A percentile compares a stretch with the other conserved stretches of the same genome.
Evolutionary conservation across 2,329 filamentous ascomycete species (phyloP).

Genomic region (Parastagonospora avenae): DNA sequence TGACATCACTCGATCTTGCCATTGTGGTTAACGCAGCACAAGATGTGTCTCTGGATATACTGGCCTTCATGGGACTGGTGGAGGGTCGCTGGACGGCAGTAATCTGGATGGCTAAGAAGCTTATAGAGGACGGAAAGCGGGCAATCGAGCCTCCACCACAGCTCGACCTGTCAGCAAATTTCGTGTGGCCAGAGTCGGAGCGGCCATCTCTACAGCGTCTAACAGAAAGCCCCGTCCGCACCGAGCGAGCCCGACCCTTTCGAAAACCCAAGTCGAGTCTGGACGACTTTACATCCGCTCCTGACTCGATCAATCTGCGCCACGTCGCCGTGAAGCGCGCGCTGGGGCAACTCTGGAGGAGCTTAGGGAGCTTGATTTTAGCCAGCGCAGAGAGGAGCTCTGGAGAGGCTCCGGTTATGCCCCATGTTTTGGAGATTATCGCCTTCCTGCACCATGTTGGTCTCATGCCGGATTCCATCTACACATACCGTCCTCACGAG

Average conservation of each 20-base stretch:
- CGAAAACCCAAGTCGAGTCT: constrained; percentile 22
- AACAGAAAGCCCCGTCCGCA: constrained; percentile 29
- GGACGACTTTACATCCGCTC: constrained; percentile 31
- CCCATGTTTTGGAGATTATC: constrained; percentile 54
- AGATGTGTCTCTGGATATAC: constrained; percentile 43
- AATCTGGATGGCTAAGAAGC: constrained; percentile 53
- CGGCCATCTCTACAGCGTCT: constrained; percentile 24
- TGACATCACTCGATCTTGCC: constrained; percentile 35
- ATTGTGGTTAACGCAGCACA: constrained; percentile 33
- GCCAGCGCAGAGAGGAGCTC: constrained; percentile 31
- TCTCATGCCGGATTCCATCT: constrained; percentile 54
- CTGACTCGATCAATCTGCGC: constrained; percentile 28
- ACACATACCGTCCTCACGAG: constrained; percentile 44
- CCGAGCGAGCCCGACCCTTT: constrained; percentile 18
- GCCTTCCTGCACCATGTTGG: constrained; percentile 55
- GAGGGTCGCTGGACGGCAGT: constrained; percentile 51
- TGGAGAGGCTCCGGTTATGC: constrained; percentile 41
- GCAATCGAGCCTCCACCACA: constrained; percentile 11
- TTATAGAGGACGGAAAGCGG: constrained; percentile 42
- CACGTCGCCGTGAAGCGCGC: constrained; percentile 39
- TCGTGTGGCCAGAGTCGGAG: constrained; percentile 21
- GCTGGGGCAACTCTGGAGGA: constrained; percentile 54
- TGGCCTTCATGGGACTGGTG: constrained; percentile 47
- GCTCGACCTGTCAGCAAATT: constrained; percentile 21
- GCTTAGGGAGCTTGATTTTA: constrained; percentile 53